Evolutionary conservation across 108 stramenopile species (phyloP), one percentile per base, ranked within the genome.

Genomic region (Pseudonitzschia pungens): DNA sequence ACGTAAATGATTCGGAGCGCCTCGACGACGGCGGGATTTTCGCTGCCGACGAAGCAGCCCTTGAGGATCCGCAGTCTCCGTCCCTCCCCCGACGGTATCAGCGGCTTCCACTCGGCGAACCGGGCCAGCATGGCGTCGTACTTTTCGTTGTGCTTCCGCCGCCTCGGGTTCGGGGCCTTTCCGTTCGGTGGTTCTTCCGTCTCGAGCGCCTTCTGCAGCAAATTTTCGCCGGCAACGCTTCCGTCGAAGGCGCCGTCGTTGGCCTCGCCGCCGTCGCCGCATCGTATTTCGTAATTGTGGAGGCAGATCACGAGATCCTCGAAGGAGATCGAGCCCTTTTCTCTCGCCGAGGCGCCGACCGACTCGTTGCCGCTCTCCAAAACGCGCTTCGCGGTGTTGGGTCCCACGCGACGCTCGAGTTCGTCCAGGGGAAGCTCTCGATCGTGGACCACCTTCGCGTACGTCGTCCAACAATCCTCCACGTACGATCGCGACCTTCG

Each of bases 31-130:
- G 74, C 73, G 42, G 69, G 71, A 68, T 91, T 92, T 33, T 83
- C 77, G 22, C 89, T 89, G 0, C 95, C 95, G 21, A 81, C 82
- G 73, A 92, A 93, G 60, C 90, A 93, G 8, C 95, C 95, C 51
- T 74, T 82, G 21, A 96, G 71, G 42, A 96, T 86, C 27, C 89
- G 86, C 51, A 87, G 56, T 20, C 79, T 76, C 63, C 92, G 76
- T 8, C 82, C 82, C 55, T 84, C 74, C 0, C 77, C 77, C 41
- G 60, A 40, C 18, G 89, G 71, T 41, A 88, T 82, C 33, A 68
- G 69, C 6, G 71, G 73, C 68, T 92, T 87, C 94, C 94, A 95
- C 53, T 83, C 59, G 12, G 72, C 28, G 70, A 95, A 92, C 53
- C 82, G 72, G 15, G 69, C 68, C 1, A 95, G 76, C 86, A 92